phyloP scores from a whole-genome alignment of 345 rosid species.

The Aegle marmelos region DNA sequence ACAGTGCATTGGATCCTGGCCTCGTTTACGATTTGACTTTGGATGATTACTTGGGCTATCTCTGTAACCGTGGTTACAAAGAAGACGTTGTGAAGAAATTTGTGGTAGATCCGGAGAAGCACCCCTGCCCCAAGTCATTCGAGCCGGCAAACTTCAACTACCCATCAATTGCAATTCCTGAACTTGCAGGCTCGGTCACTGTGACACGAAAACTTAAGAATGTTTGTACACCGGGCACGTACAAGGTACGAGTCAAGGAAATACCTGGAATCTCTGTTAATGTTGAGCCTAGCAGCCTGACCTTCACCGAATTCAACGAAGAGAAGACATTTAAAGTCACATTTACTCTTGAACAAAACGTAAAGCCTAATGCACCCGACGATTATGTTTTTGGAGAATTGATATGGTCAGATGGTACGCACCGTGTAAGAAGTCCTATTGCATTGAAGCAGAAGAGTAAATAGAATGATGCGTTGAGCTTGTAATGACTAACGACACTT shows the following conservation, averaged over 20 bases:
- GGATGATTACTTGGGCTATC: background rate
- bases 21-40: background rate
- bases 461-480: too few relatives aligned
- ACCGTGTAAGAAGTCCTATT: background rate
- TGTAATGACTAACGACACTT: too few relatives aligned
- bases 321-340: background rate
- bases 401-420: background rate
- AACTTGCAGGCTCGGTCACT: constrained; percentile 11
- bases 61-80: background rate
- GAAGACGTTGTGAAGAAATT: too few relatives aligned
- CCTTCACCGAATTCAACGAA: background rate
- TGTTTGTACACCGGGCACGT: background rate
- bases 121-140: constrained; percentile 29
- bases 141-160: constrained; percentile 38
- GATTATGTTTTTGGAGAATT: background rate
- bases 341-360: background rate
- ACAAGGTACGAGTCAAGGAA: background rate
- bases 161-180: constrained; percentile 44
- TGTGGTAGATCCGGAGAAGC: background rate
- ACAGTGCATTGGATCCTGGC: background rate
- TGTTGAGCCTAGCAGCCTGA: background rate
- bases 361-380: background rate
- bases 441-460: background rate
- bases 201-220: background rate
- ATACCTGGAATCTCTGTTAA: background rate